These are phyloP conservation scores for Gossypium arboreum DNA, from an alignment of 345 rosid genomes.

Conservation along the genomic window DNA sequence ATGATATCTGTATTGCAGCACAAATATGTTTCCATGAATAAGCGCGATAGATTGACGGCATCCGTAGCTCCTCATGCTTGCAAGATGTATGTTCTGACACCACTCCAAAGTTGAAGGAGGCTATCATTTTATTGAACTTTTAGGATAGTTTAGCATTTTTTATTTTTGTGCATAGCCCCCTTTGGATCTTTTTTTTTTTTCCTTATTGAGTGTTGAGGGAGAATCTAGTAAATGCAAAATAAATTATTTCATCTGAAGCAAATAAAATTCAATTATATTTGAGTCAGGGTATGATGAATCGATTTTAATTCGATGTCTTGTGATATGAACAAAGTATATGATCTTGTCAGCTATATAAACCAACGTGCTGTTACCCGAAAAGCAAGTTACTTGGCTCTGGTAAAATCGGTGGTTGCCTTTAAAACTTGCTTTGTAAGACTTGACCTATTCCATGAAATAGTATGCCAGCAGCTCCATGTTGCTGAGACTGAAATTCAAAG, in stretches of 20 bases:
- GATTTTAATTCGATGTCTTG: too few species aligned
- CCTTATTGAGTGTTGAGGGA: neutral
- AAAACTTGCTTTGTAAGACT: neutral
- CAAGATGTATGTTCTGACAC: conserved; percentile 37
- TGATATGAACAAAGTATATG: neutral
- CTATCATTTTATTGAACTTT: neutral
- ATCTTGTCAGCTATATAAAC: neutral
- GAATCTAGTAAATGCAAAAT: neutral
- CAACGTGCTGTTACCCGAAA: neutral
- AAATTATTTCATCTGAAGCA: too few species aligned
- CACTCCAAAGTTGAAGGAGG: neutral
- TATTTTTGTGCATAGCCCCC: neutral
- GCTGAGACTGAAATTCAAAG: too few species aligned
- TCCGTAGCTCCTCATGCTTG: conserved; percentile 35
- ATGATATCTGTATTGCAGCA: conserved; percentile 26
- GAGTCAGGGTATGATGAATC: too few species aligned
- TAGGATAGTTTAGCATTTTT: neutral
- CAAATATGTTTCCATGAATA: conserved; percentile 20
- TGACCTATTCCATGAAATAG: neutral
- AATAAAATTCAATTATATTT: too few species aligned
- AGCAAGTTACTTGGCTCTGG: neutral
- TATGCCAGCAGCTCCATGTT: neutral
- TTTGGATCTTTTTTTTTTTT: neutral
- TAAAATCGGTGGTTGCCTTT: neutral
- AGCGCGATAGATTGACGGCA: conserved; percentile 27